Conservation (phyloP, 2,329 filamentous ascomycete species). For the Thelonectria blattea region DNA sequence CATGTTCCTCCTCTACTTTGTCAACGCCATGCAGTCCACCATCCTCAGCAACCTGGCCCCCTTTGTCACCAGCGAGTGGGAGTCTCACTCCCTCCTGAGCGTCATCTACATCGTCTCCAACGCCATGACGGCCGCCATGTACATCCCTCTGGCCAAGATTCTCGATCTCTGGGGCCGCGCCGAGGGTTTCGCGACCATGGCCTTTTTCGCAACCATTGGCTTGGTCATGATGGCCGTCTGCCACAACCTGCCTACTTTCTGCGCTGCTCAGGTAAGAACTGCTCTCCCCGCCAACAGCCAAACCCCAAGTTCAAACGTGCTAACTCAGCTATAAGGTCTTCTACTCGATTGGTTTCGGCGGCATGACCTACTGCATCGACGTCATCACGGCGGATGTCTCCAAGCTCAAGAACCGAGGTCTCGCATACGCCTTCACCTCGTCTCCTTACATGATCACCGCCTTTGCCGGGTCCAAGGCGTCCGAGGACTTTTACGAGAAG, state of each 20-base stretch:
- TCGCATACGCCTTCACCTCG: constrained; percentile 47
- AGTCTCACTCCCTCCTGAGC: constrained; percentile 59
- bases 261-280: constrained; percentile 52
- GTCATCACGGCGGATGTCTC: constrained; percentile 70
- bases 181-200: constrained; percentile 63
- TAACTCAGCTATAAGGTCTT: constrained; percentile 50
- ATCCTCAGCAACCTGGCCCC: constrained; percentile 51
- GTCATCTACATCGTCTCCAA: constrained; percentile 60
- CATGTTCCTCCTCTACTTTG: constrained; percentile 58
- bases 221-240: constrained; percentile 68
- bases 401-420: constrained; percentile 42
- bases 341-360: constrained; percentile 64
- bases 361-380: constrained; percentile 64
- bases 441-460: constrained; percentile 52
- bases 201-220: constrained; percentile 54
- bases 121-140: constrained; percentile 63
- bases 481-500: constrained; percentile 17
- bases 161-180: constrained; percentile 69
- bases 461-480: constrained; percentile 36
- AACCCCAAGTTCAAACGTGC: too few species aligned
- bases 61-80: constrained; percentile 58
- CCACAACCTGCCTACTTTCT: constrained; percentile 48
- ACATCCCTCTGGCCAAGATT: constrained; percentile 67
- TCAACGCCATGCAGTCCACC: constrained; percentile 55
- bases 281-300: too few species aligned